Evolutionary conservation across 805 yeast species (phyloP).

Genomic region (Nakazawaea laoshanensis): DNA sequence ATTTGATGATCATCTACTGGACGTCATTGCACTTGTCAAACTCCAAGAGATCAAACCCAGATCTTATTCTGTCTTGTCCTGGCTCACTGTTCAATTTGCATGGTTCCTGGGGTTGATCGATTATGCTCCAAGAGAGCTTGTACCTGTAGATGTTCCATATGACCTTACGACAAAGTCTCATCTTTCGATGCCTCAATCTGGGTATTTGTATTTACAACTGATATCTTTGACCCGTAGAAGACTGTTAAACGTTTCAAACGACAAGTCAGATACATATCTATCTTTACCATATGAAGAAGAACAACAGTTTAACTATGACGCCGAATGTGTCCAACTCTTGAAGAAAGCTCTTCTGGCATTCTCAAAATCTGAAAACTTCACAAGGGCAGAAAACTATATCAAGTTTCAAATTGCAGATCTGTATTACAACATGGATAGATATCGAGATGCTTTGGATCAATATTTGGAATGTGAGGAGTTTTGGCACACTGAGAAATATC

Average conservation of each 20-base stretch:
- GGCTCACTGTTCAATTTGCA: conserved; percentile 59
- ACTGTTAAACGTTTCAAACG: background rate
- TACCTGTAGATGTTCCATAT: conserved; percentile 31
- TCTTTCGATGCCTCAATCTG: conserved; percentile 32
- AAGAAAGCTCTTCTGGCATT: conserved; percentile 28
- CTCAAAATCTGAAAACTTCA: conserved; percentile 26
- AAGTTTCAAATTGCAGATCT: conserved; percentile 46
- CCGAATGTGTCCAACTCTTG: conserved; percentile 19
- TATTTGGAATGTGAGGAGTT: conserved; percentile 16
- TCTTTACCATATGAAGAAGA: conserved; percentile 19
- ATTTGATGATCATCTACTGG: conserved; percentile 55
- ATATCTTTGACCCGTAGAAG: conserved; percentile 22
- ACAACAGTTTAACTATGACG: conserved; percentile 13
- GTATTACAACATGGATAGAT: conserved; percentile 23
- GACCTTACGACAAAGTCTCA: conserved; percentile 18
- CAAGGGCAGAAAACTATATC: conserved; percentile 31
- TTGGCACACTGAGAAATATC: background rate
- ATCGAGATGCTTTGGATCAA: conserved; percentile 31
- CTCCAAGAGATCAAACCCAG: conserved; percentile 17
- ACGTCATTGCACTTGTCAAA: conserved; percentile 32
- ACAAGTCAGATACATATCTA: conserved; percentile 18
- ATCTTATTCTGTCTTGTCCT: conserved; percentile 27
- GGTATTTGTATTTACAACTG: conserved; percentile 32
- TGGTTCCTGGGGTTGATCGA: conserved; percentile 56
- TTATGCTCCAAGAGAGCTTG: conserved; percentile 31